A percentile compares a stretch with the other conserved stretches of the same genome.
Conservation (phyloP, 495 filamentous ascomycete species). For the Hypoxylon subgilvum region DNA sequence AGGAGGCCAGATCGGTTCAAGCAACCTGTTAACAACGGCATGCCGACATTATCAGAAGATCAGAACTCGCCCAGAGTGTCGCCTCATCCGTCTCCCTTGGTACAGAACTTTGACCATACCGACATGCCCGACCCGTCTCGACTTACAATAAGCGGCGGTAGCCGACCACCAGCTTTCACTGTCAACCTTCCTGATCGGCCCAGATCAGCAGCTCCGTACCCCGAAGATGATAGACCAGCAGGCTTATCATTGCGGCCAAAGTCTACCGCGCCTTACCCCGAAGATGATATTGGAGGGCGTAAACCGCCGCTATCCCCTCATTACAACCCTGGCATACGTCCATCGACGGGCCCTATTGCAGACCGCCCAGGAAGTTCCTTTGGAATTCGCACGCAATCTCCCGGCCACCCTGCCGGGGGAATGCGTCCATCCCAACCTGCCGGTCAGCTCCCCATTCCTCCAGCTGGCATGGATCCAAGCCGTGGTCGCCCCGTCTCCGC, state of each 20-base stretch:
- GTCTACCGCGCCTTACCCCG: slow-evolving; percentile 59
- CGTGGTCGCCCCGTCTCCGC: slow-evolving; percentile 41
- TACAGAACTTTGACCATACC: slow-evolving; percentile 43
- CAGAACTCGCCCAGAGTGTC: slow-evolving; percentile 34
- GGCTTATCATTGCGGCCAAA: slow-evolving; percentile 44
- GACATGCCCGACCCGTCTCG: slow-evolving; percentile 75
- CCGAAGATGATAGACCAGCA: slow-evolving; percentile 61
- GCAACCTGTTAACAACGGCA: slow-evolving; percentile 45
- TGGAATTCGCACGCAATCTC: slow-evolving; percentile 60
- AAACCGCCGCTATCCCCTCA: slow-evolving; percentile 42
- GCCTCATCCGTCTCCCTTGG: slow-evolving; percentile 43
- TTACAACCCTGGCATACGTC: slow-evolving; percentile 46
- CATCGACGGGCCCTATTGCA: slow-evolving; percentile 50
- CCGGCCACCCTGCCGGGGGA: slow-evolving; percentile 13
- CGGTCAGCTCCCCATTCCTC: slow-evolving; percentile 40
- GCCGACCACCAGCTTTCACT: slow-evolving; percentile 52
- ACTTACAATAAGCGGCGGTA: slow-evolving; percentile 51
- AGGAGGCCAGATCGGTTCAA: slow-evolving; percentile 70
- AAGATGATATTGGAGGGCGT: slow-evolving; percentile 50
- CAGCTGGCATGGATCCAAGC: slow-evolving; percentile 39
- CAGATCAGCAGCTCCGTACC: slow-evolving; percentile 69
- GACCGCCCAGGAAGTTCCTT: slow-evolving; percentile 71
- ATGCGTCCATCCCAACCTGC: slow-evolving; percentile 28
- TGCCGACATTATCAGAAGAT: slow-evolving; percentile 60
- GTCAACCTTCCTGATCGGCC: slow-evolving; percentile 53